A percentile compares a stretch with the other conserved stretches of the same genome.
Evolutionary conservation across 2,329 filamentous ascomycete species (phyloP).

Genomic region (Beauveria australis): DNA sequence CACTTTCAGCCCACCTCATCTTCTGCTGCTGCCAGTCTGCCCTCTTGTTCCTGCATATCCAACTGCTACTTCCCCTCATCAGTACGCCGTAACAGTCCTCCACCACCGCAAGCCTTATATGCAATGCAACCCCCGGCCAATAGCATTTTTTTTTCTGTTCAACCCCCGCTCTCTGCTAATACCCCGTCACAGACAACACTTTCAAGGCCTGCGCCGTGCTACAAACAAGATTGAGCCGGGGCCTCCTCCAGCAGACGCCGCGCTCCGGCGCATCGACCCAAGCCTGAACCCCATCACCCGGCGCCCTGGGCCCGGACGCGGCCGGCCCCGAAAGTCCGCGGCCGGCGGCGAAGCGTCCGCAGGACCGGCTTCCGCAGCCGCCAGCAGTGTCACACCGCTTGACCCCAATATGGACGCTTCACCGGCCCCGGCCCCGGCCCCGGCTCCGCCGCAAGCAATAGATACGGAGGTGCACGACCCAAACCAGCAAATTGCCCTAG

Average conservation of each 20-base stretch:
- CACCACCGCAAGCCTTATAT: background rate
- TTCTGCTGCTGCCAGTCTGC: background rate
- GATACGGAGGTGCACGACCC: background rate
- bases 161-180: background rate
- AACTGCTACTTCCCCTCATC: background rate
- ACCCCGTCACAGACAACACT: constrained; percentile 42
- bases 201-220: constrained; percentile 48
- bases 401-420: background rate
- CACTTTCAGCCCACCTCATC: background rate
- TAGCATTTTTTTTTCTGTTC: background rate
- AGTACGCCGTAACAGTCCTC: background rate
- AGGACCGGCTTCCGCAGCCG: background rate
- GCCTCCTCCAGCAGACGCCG: constrained; percentile 24
- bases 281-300: constrained; percentile 51
- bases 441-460: background rate
- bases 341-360: background rate
- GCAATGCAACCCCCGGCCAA: constrained; percentile 2
- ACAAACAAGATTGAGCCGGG: constrained; percentile 44
- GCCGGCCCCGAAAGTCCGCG: constrained; percentile 38
- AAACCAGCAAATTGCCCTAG: constrained; percentile 1
- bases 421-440: background rate
- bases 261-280: constrained; percentile 37
- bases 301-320: constrained; percentile 49
- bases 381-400: background rate
- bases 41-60: background rate